A percentile compares a stretch with the other conserved stretches of the same genome.
Evolutionary conservation across 768 basidiomycete species (phyloP).

Genomic region (Dendrothele bispora): DNA sequence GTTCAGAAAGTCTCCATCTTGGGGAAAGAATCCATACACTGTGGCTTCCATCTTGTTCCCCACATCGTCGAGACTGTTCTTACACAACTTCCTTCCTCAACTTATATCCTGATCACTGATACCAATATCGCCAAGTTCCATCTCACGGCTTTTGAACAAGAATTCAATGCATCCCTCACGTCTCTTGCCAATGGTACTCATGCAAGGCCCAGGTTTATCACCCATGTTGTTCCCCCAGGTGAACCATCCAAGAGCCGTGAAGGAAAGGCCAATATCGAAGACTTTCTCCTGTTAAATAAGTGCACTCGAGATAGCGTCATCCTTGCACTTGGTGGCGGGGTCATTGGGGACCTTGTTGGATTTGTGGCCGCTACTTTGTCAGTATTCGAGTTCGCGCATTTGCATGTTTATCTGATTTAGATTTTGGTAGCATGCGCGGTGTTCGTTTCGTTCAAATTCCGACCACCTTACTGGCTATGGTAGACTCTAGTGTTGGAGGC

Average conservation of each 20-base stretch:
- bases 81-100: slow-evolving; percentile 68
- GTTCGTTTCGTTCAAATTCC: slow-evolving; percentile 95
- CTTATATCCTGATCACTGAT: slow-evolving; percentile 93
- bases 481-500: slow-evolving; percentile 95
- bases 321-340: slow-evolving; percentile 93
- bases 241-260: slow-evolving; percentile 91
- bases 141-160: slow-evolving; percentile 62
- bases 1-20: slow-evolving; percentile 82
- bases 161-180: slow-evolving; percentile 53
- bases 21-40: slow-evolving; percentile 85
- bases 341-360: slow-evolving; percentile 95
- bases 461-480: slow-evolving; percentile 96
- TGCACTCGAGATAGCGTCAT: slow-evolving; percentile 94
- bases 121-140: slow-evolving; percentile 84
- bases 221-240: slow-evolving; percentile 81
- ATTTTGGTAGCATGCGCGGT: slow-evolving; percentile 84
- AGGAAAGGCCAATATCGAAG: slow-evolving; percentile 92
- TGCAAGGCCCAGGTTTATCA: slow-evolving; percentile 65
- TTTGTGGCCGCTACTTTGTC: slow-evolving; percentile 98
- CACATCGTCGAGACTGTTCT: slow-evolving; percentile 82
- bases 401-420: neutral
- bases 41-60: slow-evolving; percentile 88
- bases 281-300: slow-evolving; percentile 82
- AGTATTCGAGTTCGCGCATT: too few species aligned
- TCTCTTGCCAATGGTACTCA: slow-evolving; percentile 18